Conservation (phyloP, 2,329 filamentous ascomycete species). For the Phoma sp. region DNA sequence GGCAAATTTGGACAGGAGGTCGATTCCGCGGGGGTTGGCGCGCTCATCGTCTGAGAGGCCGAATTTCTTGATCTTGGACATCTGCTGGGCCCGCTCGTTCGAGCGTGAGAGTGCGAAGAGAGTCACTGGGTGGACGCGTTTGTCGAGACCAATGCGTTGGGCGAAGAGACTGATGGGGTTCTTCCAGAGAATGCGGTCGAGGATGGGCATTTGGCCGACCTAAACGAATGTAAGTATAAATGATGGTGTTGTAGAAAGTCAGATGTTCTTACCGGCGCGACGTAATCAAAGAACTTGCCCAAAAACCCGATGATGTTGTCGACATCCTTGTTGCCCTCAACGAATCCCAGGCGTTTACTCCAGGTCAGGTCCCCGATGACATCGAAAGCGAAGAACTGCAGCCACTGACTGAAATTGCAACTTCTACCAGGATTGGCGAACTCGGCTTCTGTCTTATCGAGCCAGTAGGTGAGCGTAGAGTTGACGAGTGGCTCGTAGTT, state of each 20-base stretch:
- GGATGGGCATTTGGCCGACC: slow-evolving; percentile 76
- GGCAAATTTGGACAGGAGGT: slow-evolving; percentile 76
- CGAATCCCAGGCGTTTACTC: slow-evolving; percentile 76
- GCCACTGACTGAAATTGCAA: slow-evolving; percentile 74
- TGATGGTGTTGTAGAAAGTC: slow-evolving; percentile 1
- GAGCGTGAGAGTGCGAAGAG: slow-evolving; percentile 74
- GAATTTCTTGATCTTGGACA: slow-evolving; percentile 55
- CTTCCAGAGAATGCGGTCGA: slow-evolving; percentile 75
- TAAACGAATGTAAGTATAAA: slow-evolving; percentile 36
- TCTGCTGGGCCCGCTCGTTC: slow-evolving; percentile 67
- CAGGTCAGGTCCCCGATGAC: slow-evolving; percentile 82
- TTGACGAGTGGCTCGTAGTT: slow-evolving; percentile 84
- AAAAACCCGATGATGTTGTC: slow-evolving; percentile 76
- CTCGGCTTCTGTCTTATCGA: slow-evolving; percentile 58
- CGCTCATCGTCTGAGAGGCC: slow-evolving; percentile 46
- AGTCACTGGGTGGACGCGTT: slow-evolving; percentile 75
- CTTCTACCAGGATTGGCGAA: slow-evolving; percentile 52
- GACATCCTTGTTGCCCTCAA: slow-evolving; percentile 77
- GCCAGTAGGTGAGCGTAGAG: slow-evolving; percentile 74
- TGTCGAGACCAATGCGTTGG: slow-evolving; percentile 71
- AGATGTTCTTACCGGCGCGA: slow-evolving; percentile 65
- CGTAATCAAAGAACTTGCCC: slow-evolving; percentile 71
- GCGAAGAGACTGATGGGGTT: slow-evolving; percentile 76
- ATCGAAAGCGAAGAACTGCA: slow-evolving; percentile 84
- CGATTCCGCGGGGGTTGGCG: slow-evolving; percentile 53